Evolutionary conservation across 2,329 filamentous ascomycete genomes (phyloP).

Genomic region (Phialophora expanda): DNA sequence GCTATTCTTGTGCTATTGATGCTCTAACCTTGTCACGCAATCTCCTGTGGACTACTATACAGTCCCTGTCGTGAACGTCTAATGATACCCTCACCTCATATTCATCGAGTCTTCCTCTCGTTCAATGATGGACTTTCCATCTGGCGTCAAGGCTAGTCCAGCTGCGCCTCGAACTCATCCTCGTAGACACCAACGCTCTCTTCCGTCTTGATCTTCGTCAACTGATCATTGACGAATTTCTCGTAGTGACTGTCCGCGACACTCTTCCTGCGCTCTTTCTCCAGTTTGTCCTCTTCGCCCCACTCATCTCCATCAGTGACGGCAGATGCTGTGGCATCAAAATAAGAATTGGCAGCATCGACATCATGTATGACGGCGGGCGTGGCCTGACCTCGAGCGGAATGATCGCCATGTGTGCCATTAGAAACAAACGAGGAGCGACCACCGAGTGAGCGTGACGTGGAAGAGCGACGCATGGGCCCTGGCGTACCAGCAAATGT

Average conservation of each 20-base stretch:
- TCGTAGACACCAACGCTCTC: constrained; percentile 56
- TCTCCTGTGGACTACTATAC: background rate
- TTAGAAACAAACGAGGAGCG: constrained; percentile 66
- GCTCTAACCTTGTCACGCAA: background rate
- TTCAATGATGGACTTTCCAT: background rate
- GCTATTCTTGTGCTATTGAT: background rate
- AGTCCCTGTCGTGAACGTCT: background rate
- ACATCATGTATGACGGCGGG: constrained; percentile 44
- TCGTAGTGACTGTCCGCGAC: constrained; percentile 74
- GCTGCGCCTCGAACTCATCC: constrained; percentile 67
- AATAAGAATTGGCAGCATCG: constrained; percentile 51
- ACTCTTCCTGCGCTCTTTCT: constrained; percentile 46
- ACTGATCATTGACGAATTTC: constrained; percentile 79
- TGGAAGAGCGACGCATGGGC: constrained; percentile 52
- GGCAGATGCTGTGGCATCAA: constrained; percentile 9
- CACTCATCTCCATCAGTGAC: constrained; percentile 33
- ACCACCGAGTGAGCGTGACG: constrained; percentile 79
- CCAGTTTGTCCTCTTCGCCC: constrained; percentile 37
- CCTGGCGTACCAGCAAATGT: constrained; percentile 31
- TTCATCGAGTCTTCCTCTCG: background rate
- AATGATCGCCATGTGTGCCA: constrained; percentile 58
- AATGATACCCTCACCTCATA: background rate
- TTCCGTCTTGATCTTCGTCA: constrained; percentile 70
- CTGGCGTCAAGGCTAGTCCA: constrained; percentile 47
- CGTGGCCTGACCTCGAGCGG: constrained; percentile 42